Evolutionary conservation across 1,139 yeast genomes (phyloP).

Genomic region (Diutina sp.): DNA sequence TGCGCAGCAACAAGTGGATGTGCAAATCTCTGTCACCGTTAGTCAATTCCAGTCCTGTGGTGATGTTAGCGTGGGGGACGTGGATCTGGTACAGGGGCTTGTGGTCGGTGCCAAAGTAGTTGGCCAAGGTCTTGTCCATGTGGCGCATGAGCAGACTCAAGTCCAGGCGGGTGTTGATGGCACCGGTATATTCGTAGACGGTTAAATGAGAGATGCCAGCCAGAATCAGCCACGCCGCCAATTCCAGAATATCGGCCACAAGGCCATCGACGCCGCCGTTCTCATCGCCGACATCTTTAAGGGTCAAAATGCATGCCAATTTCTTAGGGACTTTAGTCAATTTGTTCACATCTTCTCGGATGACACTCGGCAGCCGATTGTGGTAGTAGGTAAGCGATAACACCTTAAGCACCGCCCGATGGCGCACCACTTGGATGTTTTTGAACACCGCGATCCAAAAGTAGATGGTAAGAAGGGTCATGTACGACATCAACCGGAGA

Average conservation of each 20-base stretch:
- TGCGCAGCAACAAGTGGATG: constrained; percentile 53
- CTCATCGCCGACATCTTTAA: constrained; percentile 65
- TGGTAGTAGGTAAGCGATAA: constrained; percentile 65
- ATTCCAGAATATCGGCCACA: constrained; percentile 61
- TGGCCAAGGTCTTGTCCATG: constrained; percentile 45
- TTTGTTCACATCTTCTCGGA: constrained; percentile 68
- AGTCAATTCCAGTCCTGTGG: not conserved
- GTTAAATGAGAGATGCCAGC: constrained; percentile 66
- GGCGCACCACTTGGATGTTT: constrained; percentile 37
- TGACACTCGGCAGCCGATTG: constrained; percentile 72
- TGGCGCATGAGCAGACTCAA: constrained; percentile 47
- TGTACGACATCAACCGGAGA: constrained; percentile 7
- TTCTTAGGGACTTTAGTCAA: constrained; percentile 68
- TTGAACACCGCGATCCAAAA: constrained; percentile 44
- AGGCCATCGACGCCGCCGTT: constrained; percentile 84
- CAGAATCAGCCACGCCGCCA: constrained; percentile 79
- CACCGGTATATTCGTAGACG: constrained; percentile 73
- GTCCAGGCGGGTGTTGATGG: constrained; percentile 30
- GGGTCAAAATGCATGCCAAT: constrained; percentile 58
- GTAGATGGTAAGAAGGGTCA: constrained; percentile 39
- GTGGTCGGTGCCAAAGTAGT: constrained; percentile 63
- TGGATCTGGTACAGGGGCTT: constrained; percentile 49
- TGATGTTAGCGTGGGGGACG: constrained; percentile 47
- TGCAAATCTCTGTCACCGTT: constrained; percentile 34
- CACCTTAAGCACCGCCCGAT: constrained; percentile 43